Evolutionary conservation across 352 stramenopile species (phyloP).

Genomic region (Lagenidium sp.): DNA sequence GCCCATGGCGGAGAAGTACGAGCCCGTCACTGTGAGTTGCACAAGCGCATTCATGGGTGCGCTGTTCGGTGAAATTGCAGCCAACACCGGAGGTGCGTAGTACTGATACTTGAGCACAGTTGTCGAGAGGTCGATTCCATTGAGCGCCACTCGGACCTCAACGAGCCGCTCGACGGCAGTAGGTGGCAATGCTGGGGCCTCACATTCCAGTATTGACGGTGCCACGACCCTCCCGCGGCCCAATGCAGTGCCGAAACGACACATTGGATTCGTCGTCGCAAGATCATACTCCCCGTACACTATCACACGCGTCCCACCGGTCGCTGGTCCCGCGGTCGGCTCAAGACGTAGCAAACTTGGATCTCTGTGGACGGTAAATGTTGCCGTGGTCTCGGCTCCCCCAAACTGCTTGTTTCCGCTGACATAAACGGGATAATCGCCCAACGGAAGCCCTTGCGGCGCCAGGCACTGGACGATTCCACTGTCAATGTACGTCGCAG

Average conservation of each 20-base stretch:
- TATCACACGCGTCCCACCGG: neutral
- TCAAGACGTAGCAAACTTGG: no score
- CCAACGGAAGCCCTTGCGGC: conserved; percentile 2
- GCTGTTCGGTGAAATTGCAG: neutral
- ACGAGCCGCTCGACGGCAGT: neutral
- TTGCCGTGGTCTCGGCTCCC: no score
- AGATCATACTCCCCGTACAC: conserved; percentile 1
- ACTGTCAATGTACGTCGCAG: neutral
- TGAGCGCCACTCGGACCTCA: neutral
- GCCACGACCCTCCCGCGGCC: neutral
- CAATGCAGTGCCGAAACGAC: neutral
- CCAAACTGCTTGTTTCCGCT: neutral
- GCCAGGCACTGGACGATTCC: conserved; percentile 4
- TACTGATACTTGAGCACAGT: neutral
- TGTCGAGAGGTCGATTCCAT: neutral
- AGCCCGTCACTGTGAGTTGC: neutral
- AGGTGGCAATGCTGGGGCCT: neutral
- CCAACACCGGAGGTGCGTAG: neutral
- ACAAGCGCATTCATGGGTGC: neutral
- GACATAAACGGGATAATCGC: conserved; percentile 2
- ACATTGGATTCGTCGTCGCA: neutral
- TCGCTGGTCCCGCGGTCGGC: neutral
- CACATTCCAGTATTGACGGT: conserved; percentile 1
- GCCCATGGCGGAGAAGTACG: neutral
- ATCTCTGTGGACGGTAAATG: no score